Percentiles rank a stretch among this genome's conserved stretches.
phyloP scores from a whole-genome alignment of 2,329 filamentous ascomycete species.

The Aspergillus phoenicis region DNA sequence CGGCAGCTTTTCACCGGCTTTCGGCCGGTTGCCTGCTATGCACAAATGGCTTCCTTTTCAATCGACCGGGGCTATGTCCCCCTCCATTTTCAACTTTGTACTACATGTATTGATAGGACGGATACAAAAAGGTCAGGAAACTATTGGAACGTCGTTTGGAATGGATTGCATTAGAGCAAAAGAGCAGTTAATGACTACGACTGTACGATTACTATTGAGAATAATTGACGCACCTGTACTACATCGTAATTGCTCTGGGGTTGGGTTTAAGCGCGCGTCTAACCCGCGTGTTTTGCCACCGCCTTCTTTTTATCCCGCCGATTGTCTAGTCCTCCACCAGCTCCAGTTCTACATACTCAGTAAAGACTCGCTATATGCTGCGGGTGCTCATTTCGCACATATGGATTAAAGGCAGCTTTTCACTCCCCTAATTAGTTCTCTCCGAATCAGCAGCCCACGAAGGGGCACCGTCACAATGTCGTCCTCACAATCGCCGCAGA shows the following conservation, averaged over 20 bases:
- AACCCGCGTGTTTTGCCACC: slow-evolving; percentile 21
- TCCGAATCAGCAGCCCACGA: background rate
- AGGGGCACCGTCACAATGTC: slow-evolving; percentile 17
- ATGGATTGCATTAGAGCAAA: slow-evolving; percentile 21
- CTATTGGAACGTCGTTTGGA: slow-evolving; percentile 20
- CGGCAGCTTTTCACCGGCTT: background rate
- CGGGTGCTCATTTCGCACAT: background rate
- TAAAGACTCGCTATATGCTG: background rate
- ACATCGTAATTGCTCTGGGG: background rate
- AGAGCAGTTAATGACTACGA: slow-evolving; percentile 34
- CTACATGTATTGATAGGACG: slow-evolving; percentile 29
- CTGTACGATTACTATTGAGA: slow-evolving; percentile 33
- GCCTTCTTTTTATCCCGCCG: slow-evolving; percentile 6
- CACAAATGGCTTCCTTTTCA: background rate
- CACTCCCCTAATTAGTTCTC: too few species aligned
- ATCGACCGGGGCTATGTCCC: slow-evolving; percentile 7
- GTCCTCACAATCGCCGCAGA: slow-evolving; percentile 15
- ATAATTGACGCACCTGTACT: too few species aligned
- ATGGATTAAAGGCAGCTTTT: background rate
- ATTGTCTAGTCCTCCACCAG: background rate
- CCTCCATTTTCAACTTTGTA: slow-evolving; percentile 20
- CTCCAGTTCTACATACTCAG: background rate
- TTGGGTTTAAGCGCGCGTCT: slow-evolving; percentile 24
- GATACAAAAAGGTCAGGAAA: slow-evolving; percentile 17
- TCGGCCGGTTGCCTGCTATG: background rate